phyloP scores from a whole-genome alignment of 2,329 filamentous ascomycete genomes.

The Rhytidhysteron rufulum region DNA sequence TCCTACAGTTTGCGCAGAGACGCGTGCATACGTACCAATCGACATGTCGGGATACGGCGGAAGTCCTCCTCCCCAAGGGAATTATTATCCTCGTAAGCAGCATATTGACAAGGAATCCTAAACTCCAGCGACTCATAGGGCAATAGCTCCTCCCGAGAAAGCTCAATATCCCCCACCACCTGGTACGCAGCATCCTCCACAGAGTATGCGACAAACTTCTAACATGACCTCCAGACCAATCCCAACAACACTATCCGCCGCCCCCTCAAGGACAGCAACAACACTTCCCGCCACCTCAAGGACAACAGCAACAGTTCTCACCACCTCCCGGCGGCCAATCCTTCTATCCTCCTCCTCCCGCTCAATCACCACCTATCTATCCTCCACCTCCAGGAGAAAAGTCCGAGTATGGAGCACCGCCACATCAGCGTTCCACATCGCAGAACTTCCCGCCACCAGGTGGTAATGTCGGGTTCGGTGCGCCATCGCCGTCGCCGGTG shows the following conservation, averaged over 20 bases:
- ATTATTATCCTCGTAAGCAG: constrained; percentile 29
- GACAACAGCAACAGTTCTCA: constrained; percentile 35
- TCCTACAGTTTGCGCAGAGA: too few species aligned
- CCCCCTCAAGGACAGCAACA: constrained; percentile 10
- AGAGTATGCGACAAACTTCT: not conserved
- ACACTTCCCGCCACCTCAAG: constrained; percentile 14
- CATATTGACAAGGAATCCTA: too few species aligned
- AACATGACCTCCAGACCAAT: not conserved
- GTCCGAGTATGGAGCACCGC: constrained; percentile 8
- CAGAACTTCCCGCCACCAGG: constrained; percentile 28
- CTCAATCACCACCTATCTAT: constrained; percentile 25
- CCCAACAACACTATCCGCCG: constrained; percentile 15
- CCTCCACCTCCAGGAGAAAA: constrained; percentile 24
- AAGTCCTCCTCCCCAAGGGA: constrained; percentile 30
- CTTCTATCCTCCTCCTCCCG: constrained; percentile 32
- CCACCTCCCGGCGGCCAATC: constrained; percentile 31
- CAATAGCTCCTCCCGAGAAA: constrained; percentile 30
- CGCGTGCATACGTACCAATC: too few species aligned
- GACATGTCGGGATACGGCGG: constrained; percentile 27
- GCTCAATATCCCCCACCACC: constrained; percentile 15
- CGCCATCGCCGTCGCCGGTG: constrained; percentile 27
- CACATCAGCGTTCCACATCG: constrained; percentile 31
- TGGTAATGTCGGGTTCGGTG: constrained; percentile 23
- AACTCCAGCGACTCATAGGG: constrained; percentile 5
- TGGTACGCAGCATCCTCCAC: constrained; percentile 13